Evolutionary conservation across 805 yeast genomes (phyloP), one percentile per base, ranked within the genome.

Genomic region (Wickerhamiella bombiphila): DNA sequence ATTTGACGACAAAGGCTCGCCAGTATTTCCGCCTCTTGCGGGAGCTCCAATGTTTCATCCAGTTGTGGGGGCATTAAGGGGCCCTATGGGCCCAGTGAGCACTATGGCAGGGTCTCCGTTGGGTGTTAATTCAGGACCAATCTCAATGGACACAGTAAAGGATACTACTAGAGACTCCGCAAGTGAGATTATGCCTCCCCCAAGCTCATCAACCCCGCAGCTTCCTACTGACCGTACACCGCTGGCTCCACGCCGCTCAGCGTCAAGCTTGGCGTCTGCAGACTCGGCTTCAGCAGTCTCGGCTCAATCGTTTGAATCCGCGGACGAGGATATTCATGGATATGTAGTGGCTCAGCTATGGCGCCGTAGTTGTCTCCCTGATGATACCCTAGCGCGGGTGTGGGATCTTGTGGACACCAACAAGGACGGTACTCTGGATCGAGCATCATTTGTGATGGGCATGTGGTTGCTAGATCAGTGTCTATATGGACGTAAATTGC

Each of bases 401-500:
- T 82, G 83, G 83, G 70, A 73, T 34, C 63, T 78, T 49, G 88
- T 86, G 17, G 63, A 60, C 47, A 46, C 55, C 8, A 49, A 52
- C 40, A 46, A 48, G 28, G 91, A 80, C 54, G 93, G 94, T 0
- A 71, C 80, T 1, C 61, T 91, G 38, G 78, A 76, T 47, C 71
- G 81, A 43, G 76, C 74, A 26, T 88, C 86, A 45, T 91, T 91
- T 50, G 61, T 88, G 22, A 88, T 86, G n/a, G 98, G 98, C 0
- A 86, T 81, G 80, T 91, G 98, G 98, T 59, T 86, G 3, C 86
- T 91, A 2, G 99, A 91, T 56, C 98, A 91, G 58, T 81, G 95
- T 53, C 64, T 91, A 11, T 91, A 88, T 54, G 98, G 98, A 0
- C 66, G 93, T 29, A 91, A 91, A 55, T 60, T 91, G 35, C 97